Base-by-base conservation (phyloP, 805 yeast genomes). In the Saturnispora hagleri region DNA sequence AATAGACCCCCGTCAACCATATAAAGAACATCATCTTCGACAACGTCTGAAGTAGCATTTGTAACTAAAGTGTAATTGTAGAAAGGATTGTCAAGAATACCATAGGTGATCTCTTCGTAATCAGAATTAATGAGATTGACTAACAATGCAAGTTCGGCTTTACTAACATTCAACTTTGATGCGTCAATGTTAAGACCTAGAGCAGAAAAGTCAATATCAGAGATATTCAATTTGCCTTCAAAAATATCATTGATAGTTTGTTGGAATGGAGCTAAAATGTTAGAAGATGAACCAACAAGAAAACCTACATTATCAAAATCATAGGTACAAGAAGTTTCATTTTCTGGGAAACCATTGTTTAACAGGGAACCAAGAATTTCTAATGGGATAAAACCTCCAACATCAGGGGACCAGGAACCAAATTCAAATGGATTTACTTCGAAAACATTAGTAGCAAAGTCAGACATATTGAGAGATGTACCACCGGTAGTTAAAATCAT, bases 331-430 rank as follows among this genome's bases (percentile, higher is more conserved):
- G 59, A 33, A n/a, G 58, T 44, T 3, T 62, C 53, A 24, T 64
- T 59, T 5, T 58, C 58, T 9, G 88, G 82, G 10, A 59, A 53
- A 28, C 96, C 96, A 54, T 80, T 71, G 18, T 68, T 58, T 26
- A 84, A 74, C 3, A 70, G 57, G 0, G 93, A 72, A 9, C 96
- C 96, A 43, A 88, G 62, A 61, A 82, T 84, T 62, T 79, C 75
- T 45, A 78, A 67, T 50, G 84, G 80, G 18, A 82, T 69, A 63
- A 89, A 88, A 7, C 83, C 73, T 48, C 76, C 73, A 51, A 84
- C 69, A 3, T 81, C 69, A 7, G 84, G 82, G 60, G 86, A 91
- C 93, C 93, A 89, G 3, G 93, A 81, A 13, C 97, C 97, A 62
- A 89, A 72, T 62, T 83, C 86, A 59, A 71, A 81, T 15, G 95